Conservation (phyloP, 805 yeast species). For the Starmerella sirachaensis region DNA sequence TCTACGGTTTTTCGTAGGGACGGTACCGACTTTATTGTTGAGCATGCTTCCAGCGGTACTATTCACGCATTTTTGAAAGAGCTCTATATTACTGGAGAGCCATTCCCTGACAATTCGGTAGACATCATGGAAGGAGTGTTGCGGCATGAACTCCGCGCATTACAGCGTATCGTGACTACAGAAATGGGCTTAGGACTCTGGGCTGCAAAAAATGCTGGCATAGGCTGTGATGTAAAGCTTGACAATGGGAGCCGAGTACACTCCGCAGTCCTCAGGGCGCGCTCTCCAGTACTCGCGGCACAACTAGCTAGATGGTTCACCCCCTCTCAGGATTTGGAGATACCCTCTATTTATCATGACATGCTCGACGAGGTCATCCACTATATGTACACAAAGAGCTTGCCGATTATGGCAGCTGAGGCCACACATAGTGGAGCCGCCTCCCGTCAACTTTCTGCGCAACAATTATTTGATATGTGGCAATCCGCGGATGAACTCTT, state of each 20-base stretch:
- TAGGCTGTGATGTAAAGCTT: constrained; percentile 17
- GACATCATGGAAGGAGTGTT: background rate
- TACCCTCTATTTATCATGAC: background rate
- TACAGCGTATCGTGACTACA: constrained; percentile 12
- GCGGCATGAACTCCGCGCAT: constrained; percentile 15
- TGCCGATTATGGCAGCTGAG: background rate
- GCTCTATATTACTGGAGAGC: constrained; percentile 1
- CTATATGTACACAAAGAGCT: constrained; percentile 14
- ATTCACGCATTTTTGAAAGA: constrained; percentile 13
- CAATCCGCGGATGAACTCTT: constrained; percentile 19
- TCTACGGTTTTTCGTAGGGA: constrained; percentile 4
- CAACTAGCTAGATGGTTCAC: constrained; percentile 14
- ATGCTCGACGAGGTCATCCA: constrained; percentile 10
- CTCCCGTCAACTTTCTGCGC: too few relatives aligned
- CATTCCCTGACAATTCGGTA: background rate
- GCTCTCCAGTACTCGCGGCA: constrained; percentile 16
- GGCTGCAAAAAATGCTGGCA: constrained; percentile 7
- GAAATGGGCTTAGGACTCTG: constrained; percentile 16
- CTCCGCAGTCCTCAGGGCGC: constrained; percentile 5
- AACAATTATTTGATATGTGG: constrained; percentile 19
- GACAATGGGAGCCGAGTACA: constrained; percentile 1
- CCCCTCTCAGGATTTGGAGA: background rate
- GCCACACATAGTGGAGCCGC: background rate
- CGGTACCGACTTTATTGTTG: background rate
- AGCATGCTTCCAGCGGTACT: constrained; percentile 4